A percentile compares a stretch with the other conserved stretches of the same genome.
phyloP scores from a whole-genome alignment of 257 asterid species.

The Forsythia viridissima region DNA sequence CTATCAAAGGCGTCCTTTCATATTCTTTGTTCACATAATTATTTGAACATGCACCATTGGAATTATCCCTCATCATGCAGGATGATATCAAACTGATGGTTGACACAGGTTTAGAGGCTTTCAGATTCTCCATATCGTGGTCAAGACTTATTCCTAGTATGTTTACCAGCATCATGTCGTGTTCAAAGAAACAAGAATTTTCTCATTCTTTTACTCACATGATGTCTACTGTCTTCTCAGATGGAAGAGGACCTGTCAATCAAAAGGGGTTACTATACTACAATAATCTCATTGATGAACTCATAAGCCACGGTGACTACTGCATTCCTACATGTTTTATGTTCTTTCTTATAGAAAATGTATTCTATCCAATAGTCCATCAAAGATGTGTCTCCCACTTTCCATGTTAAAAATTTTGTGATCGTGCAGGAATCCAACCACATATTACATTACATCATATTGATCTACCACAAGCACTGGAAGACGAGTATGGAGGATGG shows the following conservation, averaged over 20 bases:
- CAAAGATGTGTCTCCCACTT: neutral
- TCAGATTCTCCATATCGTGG: constrained; percentile 46
- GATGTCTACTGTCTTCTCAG: constrained; percentile 20
- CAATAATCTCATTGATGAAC: constrained; percentile 40
- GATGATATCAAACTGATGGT: constrained; percentile 39
- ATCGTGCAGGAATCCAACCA: constrained; percentile 50
- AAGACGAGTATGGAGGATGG: constrained; percentile 61
- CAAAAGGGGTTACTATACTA: constrained; percentile 47
- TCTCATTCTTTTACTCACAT: neutral
- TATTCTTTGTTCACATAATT: no score
- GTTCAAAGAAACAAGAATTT: neutral
- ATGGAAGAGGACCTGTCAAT: constrained; percentile 41
- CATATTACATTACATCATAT: constrained; percentile 47
- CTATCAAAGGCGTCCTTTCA: neutral
- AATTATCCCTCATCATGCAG: constrained; percentile 16
- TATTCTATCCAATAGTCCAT: neutral
- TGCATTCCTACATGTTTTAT: neutral
- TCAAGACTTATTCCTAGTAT: constrained; percentile 48
- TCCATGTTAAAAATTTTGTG: neutral
- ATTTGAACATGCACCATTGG: neutral
- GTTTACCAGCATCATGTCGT: constrained; percentile 8
- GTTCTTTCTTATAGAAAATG: neutral
- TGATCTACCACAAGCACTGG: constrained; percentile 56
- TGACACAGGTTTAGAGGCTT: constrained; percentile 39
- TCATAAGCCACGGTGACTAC: constrained; percentile 33